Percentiles rank a stretch among this genome's conserved stretches.
phyloP scores from a whole-genome alignment of 345 rosid genomes.

The Sonneratia caseolaris region DNA sequence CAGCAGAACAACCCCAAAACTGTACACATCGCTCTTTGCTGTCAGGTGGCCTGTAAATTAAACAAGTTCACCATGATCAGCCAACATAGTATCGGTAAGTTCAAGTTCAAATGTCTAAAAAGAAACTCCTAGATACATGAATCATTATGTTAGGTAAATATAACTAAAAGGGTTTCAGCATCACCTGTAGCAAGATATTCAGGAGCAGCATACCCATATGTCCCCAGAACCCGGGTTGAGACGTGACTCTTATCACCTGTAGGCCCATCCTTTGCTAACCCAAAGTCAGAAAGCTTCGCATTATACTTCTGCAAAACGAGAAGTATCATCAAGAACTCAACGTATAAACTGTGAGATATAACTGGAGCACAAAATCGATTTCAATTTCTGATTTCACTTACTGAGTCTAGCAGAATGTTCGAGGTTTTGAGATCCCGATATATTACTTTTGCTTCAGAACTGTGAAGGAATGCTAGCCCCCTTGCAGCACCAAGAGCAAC shows the following conservation, averaged over 20 bases:
- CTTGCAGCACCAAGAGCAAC: conserved; percentile 71
- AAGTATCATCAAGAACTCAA: not conserved
- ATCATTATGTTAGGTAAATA: not conserved
- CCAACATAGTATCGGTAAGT: not conserved
- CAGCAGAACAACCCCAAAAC: conserved; percentile 88
- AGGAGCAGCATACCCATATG: conserved; percentile 73
- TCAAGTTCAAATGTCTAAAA: not conserved
- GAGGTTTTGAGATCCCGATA: conserved; percentile 70
- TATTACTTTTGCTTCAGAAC: conserved; percentile 51
- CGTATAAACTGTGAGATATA: not conserved
- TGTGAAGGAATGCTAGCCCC: conserved; percentile 73
- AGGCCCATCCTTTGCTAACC: conserved; percentile 81
- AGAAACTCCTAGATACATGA: not conserved
- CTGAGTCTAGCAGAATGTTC: conserved; percentile 57
- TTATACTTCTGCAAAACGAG: conserved; percentile 38
- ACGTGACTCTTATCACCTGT: conserved; percentile 66
- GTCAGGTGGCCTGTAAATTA: conserved; percentile 64
- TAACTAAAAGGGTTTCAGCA: not conserved
- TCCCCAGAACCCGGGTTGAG: conserved; percentile 68
- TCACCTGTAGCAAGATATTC: conserved; percentile 72
- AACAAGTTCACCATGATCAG: not conserved
- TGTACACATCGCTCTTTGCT: conserved; percentile 76
- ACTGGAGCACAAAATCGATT: not conserved
- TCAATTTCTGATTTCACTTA: conserved; percentile 15
- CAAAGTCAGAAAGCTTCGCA: conserved; percentile 74